A percentile compares a stretch with the other conserved stretches of the same genome.
Evolutionary conservation across 805 yeast genomes (phyloP).

Genomic region (Sugiyamaella marilandica): DNA sequence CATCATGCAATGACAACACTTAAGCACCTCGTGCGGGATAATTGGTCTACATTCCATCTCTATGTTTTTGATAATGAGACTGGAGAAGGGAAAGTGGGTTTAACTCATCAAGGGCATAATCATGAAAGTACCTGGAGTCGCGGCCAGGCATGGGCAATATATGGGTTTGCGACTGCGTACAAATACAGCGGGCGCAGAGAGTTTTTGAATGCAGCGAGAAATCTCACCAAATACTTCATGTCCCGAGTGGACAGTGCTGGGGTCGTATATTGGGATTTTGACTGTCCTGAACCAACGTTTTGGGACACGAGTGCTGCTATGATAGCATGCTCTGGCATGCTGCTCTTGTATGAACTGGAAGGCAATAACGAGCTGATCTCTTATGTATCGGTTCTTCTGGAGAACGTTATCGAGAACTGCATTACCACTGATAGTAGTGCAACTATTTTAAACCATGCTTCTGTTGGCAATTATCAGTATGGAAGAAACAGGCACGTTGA

Average conservation of each 20-base stretch:
- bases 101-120: constrained; percentile 31
- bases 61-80: constrained; percentile 26
- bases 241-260: constrained; percentile 28
- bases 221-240: constrained; percentile 27
- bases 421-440: constrained; percentile 23
- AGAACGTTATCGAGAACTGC: constrained; percentile 18
- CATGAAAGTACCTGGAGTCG: constrained; percentile 32
- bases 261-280: constrained; percentile 24
- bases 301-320: constrained; percentile 31
- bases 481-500: constrained; percentile 18
- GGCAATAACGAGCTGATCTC: constrained; percentile 19
- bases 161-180: constrained; percentile 30
- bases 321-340: constrained; percentile 30
- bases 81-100: constrained; percentile 26
- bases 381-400: constrained; percentile 21
- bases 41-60: constrained; percentile 31
- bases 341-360: constrained; percentile 24
- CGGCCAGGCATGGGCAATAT: constrained; percentile 35
- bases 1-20: constrained; percentile 32
- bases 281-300: constrained; percentile 25
- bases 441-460: constrained; percentile 27
- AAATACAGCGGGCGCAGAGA: constrained; percentile 26
- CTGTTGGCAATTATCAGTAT: constrained; percentile 28
- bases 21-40: constrained; percentile 20
- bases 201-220: constrained; percentile 29